Conservation (phyloP, 257 asterid species). For the Salvia rosmarinus region DNA sequence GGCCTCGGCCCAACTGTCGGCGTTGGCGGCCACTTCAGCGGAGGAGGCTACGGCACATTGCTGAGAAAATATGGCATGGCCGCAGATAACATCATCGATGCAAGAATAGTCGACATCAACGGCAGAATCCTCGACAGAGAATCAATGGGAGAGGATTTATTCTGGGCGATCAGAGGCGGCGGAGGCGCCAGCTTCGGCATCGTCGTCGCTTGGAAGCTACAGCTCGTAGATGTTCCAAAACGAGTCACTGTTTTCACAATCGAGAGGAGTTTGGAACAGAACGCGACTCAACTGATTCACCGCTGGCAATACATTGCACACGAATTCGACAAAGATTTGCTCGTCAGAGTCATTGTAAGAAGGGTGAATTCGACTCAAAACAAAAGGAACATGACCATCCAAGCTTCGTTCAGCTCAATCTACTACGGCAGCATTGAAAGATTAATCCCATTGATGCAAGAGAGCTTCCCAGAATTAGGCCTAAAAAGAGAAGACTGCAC, state of each 20-base stretch:
- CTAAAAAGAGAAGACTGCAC: slow-evolving; percentile 38
- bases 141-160: neutral
- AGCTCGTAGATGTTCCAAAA: neutral
- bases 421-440: slow-evolving; percentile 37
- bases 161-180: slow-evolving; percentile 17
- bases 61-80: neutral
- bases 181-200: neutral
- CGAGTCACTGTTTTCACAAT: neutral
- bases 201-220: neutral
- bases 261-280: neutral
- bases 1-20: neutral
- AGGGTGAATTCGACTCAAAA: neutral
- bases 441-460: slow-evolving; percentile 33
- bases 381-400: neutral
- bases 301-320: neutral
- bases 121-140: neutral
- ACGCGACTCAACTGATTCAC: neutral
- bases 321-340: neutral
- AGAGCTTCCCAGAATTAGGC: slow-evolving; percentile 45
- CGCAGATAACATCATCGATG: slow-evolving; percentile 3
- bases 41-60: neutral
- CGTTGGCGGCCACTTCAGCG: neutral
- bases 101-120: neutral
- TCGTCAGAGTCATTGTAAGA: neutral
- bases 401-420: slow-evolving; percentile 30